Evolutionary conservation across 441 rosid species (phyloP).

Genomic region (Cnidoscolus chayamansa): DNA sequence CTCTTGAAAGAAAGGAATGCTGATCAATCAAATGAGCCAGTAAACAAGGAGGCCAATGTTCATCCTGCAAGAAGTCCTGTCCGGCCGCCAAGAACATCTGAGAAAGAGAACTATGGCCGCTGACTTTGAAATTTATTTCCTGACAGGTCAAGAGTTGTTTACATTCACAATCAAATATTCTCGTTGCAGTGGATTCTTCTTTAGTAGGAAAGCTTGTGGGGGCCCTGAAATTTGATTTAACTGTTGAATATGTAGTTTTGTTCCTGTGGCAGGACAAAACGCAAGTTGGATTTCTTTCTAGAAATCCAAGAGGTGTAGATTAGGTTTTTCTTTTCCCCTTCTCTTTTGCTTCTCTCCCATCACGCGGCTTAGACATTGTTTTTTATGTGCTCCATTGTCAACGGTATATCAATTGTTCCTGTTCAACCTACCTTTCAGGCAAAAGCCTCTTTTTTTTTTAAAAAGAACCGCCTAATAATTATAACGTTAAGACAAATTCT

Average conservation of each 20-base stretch:
- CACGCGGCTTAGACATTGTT: background rate
- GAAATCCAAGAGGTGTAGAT: constrained; percentile 20
- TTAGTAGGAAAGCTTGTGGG: constrained; percentile 1
- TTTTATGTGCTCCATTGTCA: background rate
- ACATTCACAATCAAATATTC: background rate
- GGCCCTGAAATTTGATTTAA: constrained; percentile 16
- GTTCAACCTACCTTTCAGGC: background rate
- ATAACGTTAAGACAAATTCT: too few relatives aligned
- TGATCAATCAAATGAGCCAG: constrained; percentile 43
- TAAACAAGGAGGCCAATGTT: constrained; percentile 36
- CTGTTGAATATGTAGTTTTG: background rate
- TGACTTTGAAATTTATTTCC: constrained; percentile 15
- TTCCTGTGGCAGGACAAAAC: background rate
- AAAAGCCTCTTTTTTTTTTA: too few relatives aligned
- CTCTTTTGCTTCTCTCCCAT: background rate
- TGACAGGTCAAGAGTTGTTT: background rate
- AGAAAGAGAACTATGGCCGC: constrained; percentile 70
- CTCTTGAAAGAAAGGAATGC: constrained; percentile 79
- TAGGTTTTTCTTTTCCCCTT: background rate
- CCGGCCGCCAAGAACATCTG: constrained; percentile 45
- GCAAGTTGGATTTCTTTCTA: constrained; percentile 19
- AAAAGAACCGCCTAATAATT: too few relatives aligned
- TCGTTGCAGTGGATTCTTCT: background rate
- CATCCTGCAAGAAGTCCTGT: constrained; percentile 43
- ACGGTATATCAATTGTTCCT: background rate